phyloP scores from a whole-genome alignment of 2,329 filamentous ascomycete genomes.

The Alternaria dauci region DNA sequence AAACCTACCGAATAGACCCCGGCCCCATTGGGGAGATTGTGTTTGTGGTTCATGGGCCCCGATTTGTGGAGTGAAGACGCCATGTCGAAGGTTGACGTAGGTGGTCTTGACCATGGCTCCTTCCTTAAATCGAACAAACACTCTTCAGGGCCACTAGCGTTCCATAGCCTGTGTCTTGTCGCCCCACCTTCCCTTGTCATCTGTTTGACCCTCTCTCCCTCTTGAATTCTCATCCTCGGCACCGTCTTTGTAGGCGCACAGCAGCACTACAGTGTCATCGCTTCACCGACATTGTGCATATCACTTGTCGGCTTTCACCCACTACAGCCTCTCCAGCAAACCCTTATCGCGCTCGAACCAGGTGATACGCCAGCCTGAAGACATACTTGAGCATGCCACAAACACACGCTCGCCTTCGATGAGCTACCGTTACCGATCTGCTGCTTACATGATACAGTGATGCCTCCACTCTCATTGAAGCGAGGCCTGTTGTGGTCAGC shows the following conservation, averaged over 20 bases:
- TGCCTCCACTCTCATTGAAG: background rate
- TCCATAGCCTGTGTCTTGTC: slow-evolving; percentile 4
- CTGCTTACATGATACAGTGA: background rate
- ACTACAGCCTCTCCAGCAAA: background rate
- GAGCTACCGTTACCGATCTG: background rate
- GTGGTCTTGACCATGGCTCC: slow-evolving; percentile 7
- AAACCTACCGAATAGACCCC: slow-evolving; percentile 31
- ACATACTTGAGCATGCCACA: background rate
- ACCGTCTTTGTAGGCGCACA: background rate
- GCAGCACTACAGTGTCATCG: background rate
- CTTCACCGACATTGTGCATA: slow-evolving; percentile 8
- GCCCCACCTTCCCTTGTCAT: slow-evolving; percentile 1
- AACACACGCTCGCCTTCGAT: background rate
- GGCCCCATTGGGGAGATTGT: slow-evolving; percentile 10
- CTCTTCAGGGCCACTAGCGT: slow-evolving; percentile 1
- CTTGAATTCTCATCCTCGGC: background rate
- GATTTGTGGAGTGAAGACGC: slow-evolving; percentile 8
- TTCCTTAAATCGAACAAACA: slow-evolving; percentile 3
- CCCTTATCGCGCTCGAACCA: background rate
- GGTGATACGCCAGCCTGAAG: background rate
- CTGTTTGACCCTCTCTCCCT: background rate
- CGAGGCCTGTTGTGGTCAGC: background rate
- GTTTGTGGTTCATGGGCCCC: slow-evolving; percentile 11
- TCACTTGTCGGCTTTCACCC: background rate
- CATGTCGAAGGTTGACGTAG: slow-evolving; percentile 11